phyloP scores from a whole-genome alignment of 129 eudicot genomes.

The Erigeron canadensis region DNA sequence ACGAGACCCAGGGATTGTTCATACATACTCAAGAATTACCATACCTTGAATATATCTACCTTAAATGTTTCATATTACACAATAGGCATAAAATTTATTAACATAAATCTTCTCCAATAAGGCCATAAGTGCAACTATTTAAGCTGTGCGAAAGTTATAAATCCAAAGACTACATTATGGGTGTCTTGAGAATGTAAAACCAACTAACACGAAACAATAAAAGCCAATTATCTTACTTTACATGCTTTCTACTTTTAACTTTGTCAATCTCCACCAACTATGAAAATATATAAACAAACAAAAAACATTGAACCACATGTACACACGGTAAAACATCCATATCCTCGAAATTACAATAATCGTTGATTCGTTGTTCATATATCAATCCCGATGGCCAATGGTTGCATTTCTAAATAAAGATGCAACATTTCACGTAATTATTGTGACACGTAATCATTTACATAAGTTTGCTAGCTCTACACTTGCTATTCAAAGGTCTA shows the following conservation, averaged over 20 bases:
- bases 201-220: not conserved
- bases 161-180: not conserved
- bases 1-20: not conserved
- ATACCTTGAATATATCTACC: not conserved
- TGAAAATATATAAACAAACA: not conserved
- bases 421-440: not conserved
- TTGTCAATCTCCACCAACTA: not conserved
- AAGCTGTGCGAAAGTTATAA: not conserved
- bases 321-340: conserved; percentile 1
- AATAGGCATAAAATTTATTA: not conserved
- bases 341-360: conserved; percentile 12
- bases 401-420: conserved; percentile 7
- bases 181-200: not conserved
- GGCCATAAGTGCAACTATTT: not conserved
- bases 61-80: not conserved
- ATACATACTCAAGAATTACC: not conserved
- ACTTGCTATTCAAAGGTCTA: not conserved
- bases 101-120: not conserved
- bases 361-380: not conserved
- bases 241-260: not conserved
- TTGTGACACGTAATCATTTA: not conserved
- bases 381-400: not conserved
- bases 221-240: not conserved
- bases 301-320: not conserved
- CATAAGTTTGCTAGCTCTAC: too few species aligned